These are phyloP conservation scores for Lipomyces mesembrius DNA, from an alignment of 805 yeast species.

Conservation along the genomic window DNA sequence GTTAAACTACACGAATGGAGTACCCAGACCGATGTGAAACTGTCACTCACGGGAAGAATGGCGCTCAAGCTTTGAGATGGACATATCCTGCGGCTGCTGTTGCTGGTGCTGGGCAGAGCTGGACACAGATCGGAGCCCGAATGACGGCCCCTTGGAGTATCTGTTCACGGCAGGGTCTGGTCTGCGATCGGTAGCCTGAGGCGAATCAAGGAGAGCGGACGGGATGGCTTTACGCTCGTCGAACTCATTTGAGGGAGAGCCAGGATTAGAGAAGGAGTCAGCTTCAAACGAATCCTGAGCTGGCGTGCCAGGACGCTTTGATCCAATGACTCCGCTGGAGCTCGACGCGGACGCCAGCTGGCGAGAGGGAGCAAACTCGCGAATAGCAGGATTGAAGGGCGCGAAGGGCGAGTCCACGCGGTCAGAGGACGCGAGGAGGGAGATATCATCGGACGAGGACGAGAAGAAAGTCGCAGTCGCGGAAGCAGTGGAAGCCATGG, in stretches of 20 bases:
- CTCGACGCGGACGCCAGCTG: neutral
- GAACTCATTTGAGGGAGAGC: constrained; percentile 22
- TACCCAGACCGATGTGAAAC: neutral
- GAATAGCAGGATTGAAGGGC: constrained; percentile 6
- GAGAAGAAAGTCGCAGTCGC: constrained; percentile 2
- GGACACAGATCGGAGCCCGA: constrained; percentile 7
- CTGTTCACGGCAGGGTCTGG: constrained; percentile 6
- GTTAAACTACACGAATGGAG: neutral
- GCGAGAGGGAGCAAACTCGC: constrained; percentile 7
- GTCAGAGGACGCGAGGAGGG: neutral
- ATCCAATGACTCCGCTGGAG: constrained; percentile 4
- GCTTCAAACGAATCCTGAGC: neutral
- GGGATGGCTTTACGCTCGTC: constrained; percentile 37
- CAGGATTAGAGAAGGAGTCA: constrained; percentile 9
- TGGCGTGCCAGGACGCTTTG: constrained; percentile 10
- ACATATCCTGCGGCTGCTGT: constrained; percentile 6
- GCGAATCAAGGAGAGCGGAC: constrained; percentile 36
- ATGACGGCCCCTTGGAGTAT: neutral
- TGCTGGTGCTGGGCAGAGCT: constrained; percentile 10
- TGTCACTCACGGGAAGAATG: constrained; percentile 4
- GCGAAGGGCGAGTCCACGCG: constrained; percentile 1
- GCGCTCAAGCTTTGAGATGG: constrained; percentile 5
- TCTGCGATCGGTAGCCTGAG: constrained; percentile 16
- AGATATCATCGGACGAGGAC: neutral
- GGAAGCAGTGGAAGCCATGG: constrained; percentile 4